Evolutionary conservation across 768 basidiomycete species (phyloP), one percentile per base, ranked within the genome.

Genomic region (Saitozyma podzolica): DNA sequence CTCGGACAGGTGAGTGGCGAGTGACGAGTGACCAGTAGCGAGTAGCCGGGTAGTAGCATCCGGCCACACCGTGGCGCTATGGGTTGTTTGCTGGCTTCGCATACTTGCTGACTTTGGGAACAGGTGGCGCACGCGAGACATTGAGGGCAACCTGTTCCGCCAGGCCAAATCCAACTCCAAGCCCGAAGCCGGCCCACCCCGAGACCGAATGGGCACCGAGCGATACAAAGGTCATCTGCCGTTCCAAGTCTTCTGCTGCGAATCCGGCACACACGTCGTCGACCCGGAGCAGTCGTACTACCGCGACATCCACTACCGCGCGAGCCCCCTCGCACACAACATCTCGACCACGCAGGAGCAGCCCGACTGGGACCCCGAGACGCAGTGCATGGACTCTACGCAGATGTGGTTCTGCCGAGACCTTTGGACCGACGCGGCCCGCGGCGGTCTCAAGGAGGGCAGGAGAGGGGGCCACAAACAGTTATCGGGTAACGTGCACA

Each of bases 401-500:
- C 96, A 99, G 79, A 92, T 94, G 41, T 98, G 91, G 90, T 98
- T 99, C 82, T 99, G 96, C 72, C 82, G 96, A 43, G 96, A 99
- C 79, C 83, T 99, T 45, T 99, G 96, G 96, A 84, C 92, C n/a
- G 85, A 85, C 66, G 89, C 88, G 51, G 95, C 95, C 0, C 82
- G 84, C 37, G 89, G 90, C 54, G 88, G 88, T 19, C 66, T 82
- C 56, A 80, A 79, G 62, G 69, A 69, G 17, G 77, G 77, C 42
- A 73, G 73, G 42, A 76, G 76, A 40, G 67, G 68, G 45, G 70
- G 75, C 53, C 64, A 69, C 50, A 59, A 69, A 51, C 67, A 70
- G 41, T 29, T 73, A 53, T 19, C 61, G 56, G 62, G 64, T 16
- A 58, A 65, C 54, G 65, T 72, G 40, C 78, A 75, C 58, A 59